These are phyloP conservation scores for Penicillium cosmopolitanum DNA, from an alignment of 495 filamentous ascomycete species.

Conservation along the genomic window DNA sequence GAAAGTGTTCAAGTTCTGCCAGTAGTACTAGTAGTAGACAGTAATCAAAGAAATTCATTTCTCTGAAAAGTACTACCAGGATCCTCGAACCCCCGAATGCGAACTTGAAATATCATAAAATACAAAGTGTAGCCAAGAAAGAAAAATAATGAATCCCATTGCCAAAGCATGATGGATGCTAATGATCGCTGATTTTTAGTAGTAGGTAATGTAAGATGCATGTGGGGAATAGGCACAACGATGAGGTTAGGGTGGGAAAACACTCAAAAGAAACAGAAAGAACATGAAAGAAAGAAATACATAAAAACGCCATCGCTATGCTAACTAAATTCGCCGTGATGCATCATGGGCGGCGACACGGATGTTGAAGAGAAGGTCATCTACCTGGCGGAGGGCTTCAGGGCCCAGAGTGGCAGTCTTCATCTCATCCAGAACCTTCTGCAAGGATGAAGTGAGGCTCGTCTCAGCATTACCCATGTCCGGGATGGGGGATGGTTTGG, in stretches of 20 bases:
- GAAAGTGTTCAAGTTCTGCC: too few species aligned
- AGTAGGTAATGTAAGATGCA: conserved; percentile 27
- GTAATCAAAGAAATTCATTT: background rate
- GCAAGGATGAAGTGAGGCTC: conserved; percentile 53
- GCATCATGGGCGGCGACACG: conserved; percentile 66
- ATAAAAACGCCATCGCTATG: conserved; percentile 52
- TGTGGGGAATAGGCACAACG: conserved; percentile 27
- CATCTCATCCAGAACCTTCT: conserved; percentile 53
- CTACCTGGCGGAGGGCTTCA: conserved; percentile 59
- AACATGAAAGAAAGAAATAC: conserved; percentile 14
- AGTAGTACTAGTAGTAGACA: too few species aligned
- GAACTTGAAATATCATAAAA: background rate
- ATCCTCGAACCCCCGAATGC: too few species aligned
- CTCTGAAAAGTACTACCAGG: background rate
- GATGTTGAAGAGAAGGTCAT: conserved; percentile 70
- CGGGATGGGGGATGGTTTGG: conserved; percentile 12
- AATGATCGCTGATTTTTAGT: conserved; percentile 21
- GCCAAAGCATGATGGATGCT: conserved; percentile 12
- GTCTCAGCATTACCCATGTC: conserved; percentile 15
- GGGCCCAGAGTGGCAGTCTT: conserved; percentile 53
- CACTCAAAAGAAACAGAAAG: conserved; percentile 14
- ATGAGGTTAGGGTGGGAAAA: background rate
- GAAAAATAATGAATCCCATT: background rate
- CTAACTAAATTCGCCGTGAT: conserved; percentile 48
- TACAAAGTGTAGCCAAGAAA: background rate